A percentile compares a stretch with the other conserved stretches of the same genome.
These are phyloP conservation scores for Botryotinia calthae DNA, from an alignment of 2,329 filamentous ascomycete species.

Conservation along the genomic window DNA sequence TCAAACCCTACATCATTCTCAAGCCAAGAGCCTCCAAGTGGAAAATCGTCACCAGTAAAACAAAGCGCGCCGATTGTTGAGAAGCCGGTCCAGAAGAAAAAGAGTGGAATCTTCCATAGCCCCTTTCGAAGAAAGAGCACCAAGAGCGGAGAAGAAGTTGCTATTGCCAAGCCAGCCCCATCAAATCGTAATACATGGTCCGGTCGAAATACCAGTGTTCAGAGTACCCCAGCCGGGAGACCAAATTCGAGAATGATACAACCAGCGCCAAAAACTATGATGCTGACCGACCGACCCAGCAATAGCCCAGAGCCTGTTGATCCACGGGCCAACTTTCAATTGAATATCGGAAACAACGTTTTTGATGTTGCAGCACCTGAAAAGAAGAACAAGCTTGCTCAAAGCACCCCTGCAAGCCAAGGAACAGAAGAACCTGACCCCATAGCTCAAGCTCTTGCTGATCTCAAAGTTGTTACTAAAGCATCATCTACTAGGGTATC, in stretches of 20 bases:
- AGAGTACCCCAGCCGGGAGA: constrained; percentile 38
- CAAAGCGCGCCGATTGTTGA: constrained; percentile 48
- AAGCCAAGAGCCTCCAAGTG: constrained; percentile 75
- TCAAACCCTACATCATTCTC: constrained; percentile 87
- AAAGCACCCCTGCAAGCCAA: constrained; percentile 41
- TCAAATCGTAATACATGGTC: constrained; percentile 60
- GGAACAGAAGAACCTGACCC: constrained; percentile 71
- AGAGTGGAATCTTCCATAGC: constrained; percentile 86
- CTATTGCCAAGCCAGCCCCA: constrained; percentile 32
- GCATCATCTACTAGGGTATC: constrained; percentile 80
- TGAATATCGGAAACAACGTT: constrained; percentile 94
- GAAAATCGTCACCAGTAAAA: constrained; percentile 72
- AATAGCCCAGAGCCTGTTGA: constrained; percentile 83
- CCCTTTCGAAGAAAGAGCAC: constrained; percentile 92
- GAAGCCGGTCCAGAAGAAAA: constrained; percentile 66
- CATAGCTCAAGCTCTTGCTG: constrained; percentile 86
- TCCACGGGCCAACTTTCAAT: constrained; percentile 84
- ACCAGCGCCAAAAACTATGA: constrained; percentile 27
- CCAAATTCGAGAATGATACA: constrained; percentile 41
- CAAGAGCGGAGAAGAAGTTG: constrained; percentile 63
- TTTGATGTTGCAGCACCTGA: constrained; percentile 87
- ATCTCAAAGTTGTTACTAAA: constrained; percentile 84
- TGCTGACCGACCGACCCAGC: constrained; percentile 45
- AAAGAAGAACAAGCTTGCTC: constrained; percentile 48
- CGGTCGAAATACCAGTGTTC: constrained; percentile 31